A percentile compares a stretch with the other conserved stretches of the same genome.
These are phyloP conservation scores for Saxophila tyrrhenica DNA, from an alignment of 495 filamentous ascomycete species.

Conservation along the genomic window DNA sequence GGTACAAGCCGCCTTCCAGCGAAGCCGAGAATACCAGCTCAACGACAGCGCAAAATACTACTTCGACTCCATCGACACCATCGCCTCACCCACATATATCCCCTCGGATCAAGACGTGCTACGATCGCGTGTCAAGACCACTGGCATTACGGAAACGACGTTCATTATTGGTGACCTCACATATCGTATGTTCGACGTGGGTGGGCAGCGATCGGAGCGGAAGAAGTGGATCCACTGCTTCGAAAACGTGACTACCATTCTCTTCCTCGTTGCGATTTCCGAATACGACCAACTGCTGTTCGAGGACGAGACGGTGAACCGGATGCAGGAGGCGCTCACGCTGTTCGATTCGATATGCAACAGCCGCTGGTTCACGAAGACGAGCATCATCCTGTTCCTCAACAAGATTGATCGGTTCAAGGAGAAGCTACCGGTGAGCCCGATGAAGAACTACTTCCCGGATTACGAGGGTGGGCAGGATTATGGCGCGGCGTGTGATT, in stretches of 20 bases:
- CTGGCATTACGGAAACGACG: constrained; percentile 96
- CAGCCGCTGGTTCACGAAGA: constrained; percentile 98
- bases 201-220: constrained; percentile 94
- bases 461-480: constrained; percentile 94
- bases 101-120: constrained; percentile 97
- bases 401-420: constrained; percentile 99
- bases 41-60: constrained; percentile 99
- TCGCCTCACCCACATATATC: constrained; percentile 85
- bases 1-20: constrained; percentile 80
- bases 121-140: constrained; percentile 95
- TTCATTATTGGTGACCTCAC: constrained; percentile 97
- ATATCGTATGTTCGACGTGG: constrained; percentile 99
- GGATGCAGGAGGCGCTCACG: constrained; percentile 98
- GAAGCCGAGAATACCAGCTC: constrained; percentile 95
- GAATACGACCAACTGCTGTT: constrained; percentile 98
- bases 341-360: constrained; percentile 99
- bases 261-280: constrained; percentile 97
- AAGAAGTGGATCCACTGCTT: constrained; percentile 99
- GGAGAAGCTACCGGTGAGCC: constrained; percentile 97
- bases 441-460: constrained; percentile 99
- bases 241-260: constrained; percentile 97
- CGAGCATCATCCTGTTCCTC: constrained; percentile 96
- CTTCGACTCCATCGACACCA: constrained; percentile 90
- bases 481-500: constrained; percentile 87
- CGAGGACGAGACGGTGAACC: constrained; percentile 90